Percentiles rank a stretch among this genome's conserved stretches.
Conservation (phyloP, 2,329 filamentous ascomycete species). For the Geoglossum cookeanum region DNA sequence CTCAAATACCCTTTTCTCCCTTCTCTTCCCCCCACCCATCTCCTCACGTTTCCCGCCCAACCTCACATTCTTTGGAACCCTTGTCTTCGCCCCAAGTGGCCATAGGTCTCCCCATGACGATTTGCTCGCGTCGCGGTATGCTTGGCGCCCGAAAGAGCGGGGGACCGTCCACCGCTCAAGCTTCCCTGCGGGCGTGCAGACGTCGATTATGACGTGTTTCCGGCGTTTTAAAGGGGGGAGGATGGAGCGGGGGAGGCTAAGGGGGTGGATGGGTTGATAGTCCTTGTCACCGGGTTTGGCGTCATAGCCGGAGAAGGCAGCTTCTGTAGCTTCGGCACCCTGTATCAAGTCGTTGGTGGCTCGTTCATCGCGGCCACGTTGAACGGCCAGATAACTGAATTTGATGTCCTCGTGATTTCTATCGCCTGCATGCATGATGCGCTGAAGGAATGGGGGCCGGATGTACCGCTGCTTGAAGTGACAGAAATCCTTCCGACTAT, state of each 20-base stretch:
- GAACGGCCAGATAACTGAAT: constrained; percentile 77
- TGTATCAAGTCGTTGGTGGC: constrained; percentile 23
- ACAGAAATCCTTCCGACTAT: constrained; percentile 72
- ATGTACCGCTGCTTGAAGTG: constrained; percentile 81
- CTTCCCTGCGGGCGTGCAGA: constrained; percentile 70
- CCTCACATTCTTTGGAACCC: constrained; percentile 23
- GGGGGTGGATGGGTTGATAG: constrained; percentile 27
- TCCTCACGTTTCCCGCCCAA: constrained; percentile 21
- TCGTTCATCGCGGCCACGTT: constrained; percentile 49
- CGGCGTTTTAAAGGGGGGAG: constrained; percentile 69
- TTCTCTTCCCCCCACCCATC: constrained; percentile 21
- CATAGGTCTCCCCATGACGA: constrained; percentile 82
- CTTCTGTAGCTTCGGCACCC: constrained; percentile 37
- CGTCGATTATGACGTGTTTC: constrained; percentile 73
- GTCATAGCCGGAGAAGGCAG: constrained; percentile 54
- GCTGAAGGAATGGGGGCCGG: constrained; percentile 63
- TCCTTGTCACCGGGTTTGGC: constrained; percentile 3
- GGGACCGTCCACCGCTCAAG: constrained; percentile 92
- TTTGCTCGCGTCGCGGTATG: constrained; percentile 86
- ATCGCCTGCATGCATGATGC: constrained; percentile 46
- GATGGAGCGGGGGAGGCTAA: constrained; percentile 60
- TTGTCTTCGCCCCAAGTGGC: constrained; percentile 84
- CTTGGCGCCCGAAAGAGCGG: constrained; percentile 57
- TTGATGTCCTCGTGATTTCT: constrained; percentile 78
- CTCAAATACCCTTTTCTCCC: constrained; percentile 22